A percentile compares a stretch with the other conserved stretches of the same genome.
These are phyloP conservation scores for Backusella macrospora DNA, from an alignment of 192 early-diverging fungal species.

Conservation along the genomic window DNA sequence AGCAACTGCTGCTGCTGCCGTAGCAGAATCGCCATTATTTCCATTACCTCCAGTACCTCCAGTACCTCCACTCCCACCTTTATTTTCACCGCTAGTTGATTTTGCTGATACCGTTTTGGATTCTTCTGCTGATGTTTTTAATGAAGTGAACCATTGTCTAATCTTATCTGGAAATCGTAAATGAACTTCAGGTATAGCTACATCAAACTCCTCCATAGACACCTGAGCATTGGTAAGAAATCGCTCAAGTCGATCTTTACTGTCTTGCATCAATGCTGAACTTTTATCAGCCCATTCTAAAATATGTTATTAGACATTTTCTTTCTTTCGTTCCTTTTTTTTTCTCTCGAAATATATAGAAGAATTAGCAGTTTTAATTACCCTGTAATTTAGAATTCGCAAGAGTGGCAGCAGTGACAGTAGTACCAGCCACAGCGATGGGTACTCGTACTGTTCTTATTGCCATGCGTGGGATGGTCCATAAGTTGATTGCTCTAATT, in stretches of 20 bases:
- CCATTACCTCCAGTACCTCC: conserved; percentile 11
- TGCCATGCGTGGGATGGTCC: conserved; percentile 44
- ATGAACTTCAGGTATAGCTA: conserved; percentile 46
- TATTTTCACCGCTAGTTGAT: conserved; percentile 26
- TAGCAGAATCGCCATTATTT: conserved; percentile 33
- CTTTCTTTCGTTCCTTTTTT: neutral
- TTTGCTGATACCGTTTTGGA: conserved; percentile 33
- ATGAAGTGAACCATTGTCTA: conserved; percentile 27
- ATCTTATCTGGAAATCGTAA: conserved; percentile 43
- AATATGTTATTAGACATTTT: neutral
- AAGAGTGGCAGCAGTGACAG: conserved; percentile 60
- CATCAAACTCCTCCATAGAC: conserved; percentile 36
- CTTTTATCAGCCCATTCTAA: conserved; percentile 44
- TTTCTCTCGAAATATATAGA: neutral
- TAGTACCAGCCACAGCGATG: conserved; percentile 57
- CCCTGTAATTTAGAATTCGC: conserved; percentile 66
- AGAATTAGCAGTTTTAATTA: conserved; percentile 15
- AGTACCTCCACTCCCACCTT: conserved; percentile 13
- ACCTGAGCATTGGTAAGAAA: conserved; percentile 43
- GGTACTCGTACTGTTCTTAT: conserved; percentile 59
- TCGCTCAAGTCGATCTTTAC: conserved; percentile 39
- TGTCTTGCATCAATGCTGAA: conserved; percentile 37
- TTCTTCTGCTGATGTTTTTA: neutral
- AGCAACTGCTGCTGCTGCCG: conserved; percentile 50
- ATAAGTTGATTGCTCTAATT: conserved; percentile 32